Evolutionary conservation across 768 basidiomycete genomes (phyloP).

Genomic region (Lactarius indigo): DNA sequence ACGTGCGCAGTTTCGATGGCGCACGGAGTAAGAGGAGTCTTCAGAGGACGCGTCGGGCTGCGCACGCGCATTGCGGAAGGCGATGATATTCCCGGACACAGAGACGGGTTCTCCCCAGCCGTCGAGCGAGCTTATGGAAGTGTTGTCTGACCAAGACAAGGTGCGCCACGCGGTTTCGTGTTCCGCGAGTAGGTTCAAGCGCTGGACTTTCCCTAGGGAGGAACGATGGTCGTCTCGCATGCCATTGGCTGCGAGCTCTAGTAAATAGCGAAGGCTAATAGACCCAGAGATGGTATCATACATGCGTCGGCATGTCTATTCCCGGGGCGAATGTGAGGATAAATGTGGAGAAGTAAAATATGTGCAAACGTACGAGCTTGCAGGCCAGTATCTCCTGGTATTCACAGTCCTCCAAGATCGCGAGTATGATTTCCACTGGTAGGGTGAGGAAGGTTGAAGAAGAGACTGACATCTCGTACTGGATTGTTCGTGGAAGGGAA

Average conservation of each 20-base stretch:
- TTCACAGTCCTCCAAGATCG: background rate
- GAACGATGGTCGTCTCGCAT: background rate
- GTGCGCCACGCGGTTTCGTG: slow-evolving; percentile 4
- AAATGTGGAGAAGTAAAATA: background rate
- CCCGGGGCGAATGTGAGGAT: background rate
- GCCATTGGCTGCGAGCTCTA: slow-evolving; percentile 13
- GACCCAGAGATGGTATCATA: slow-evolving; percentile 1
- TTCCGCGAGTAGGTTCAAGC: slow-evolving; percentile 6
- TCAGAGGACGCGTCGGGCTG: background rate
- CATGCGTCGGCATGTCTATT: slow-evolving; percentile 1
- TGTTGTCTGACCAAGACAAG: background rate
- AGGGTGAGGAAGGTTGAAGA: background rate
- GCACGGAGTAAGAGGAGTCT: slow-evolving; percentile 9
- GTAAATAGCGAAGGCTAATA: slow-evolving; percentile 5
- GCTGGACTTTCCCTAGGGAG: slow-evolving; percentile 2
- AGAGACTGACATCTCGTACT: background rate
- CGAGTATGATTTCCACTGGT: slow-evolving; percentile 8
- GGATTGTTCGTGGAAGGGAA: background rate
- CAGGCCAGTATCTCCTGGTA: slow-evolving; percentile 2
- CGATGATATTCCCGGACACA: slow-evolving; percentile 7
- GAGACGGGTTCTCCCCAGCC: slow-evolving; percentile 10
- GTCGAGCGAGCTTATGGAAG: background rate
- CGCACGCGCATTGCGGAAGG: background rate
- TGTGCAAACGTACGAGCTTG: background rate
- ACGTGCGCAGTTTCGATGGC: slow-evolving; percentile 16